These are phyloP conservation scores for Candida mattraensis DNA, from an alignment of 805 yeast species.

Conservation along the genomic window DNA sequence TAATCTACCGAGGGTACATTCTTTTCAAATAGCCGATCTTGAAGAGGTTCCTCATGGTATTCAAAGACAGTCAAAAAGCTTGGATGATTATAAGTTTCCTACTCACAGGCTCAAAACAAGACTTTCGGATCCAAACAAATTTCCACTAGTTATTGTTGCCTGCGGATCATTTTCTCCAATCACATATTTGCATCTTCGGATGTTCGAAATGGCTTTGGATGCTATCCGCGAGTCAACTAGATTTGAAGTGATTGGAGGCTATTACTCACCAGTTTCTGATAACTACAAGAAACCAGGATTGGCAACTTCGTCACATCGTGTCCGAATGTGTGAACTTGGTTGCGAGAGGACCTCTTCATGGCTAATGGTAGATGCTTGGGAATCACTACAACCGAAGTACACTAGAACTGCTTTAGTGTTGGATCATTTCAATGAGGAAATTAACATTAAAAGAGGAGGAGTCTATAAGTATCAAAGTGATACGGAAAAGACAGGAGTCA, in stretches of 20 bases:
- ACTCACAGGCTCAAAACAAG: constrained; percentile 76
- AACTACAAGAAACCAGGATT: constrained; percentile 91
- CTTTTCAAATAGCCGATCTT: constrained; percentile 80
- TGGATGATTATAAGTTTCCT: constrained; percentile 78
- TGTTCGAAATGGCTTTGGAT: constrained; percentile 99
- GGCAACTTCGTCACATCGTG: constrained; percentile 86
- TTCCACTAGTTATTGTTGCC: constrained; percentile 92
- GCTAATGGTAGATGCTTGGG: constrained; percentile 99
- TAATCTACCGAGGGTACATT: constrained; percentile 43
- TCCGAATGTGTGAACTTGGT: constrained; percentile 96
- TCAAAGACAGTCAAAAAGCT: constrained; percentile 74
- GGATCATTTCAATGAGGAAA: constrained; percentile 95
- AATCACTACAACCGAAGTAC: constrained; percentile 84
- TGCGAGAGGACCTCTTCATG: constrained; percentile 95
- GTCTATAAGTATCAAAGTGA: constrained; percentile 58
- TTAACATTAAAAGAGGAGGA: constrained; percentile 88
- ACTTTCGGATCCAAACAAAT: constrained; percentile 70
- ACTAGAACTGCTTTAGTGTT: constrained; percentile 93
- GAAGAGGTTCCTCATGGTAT: constrained; percentile 98
- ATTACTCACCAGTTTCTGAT: constrained; percentile 91
- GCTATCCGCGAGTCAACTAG: constrained; percentile 87
- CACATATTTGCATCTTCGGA: constrained; percentile 89
- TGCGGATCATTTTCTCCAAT: constrained; percentile 97
- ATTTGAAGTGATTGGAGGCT: constrained; percentile 96
- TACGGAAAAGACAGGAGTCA: constrained; percentile 63